Conservation (phyloP, 75 land plant species). For the Cryptomeria japonica region DNA sequence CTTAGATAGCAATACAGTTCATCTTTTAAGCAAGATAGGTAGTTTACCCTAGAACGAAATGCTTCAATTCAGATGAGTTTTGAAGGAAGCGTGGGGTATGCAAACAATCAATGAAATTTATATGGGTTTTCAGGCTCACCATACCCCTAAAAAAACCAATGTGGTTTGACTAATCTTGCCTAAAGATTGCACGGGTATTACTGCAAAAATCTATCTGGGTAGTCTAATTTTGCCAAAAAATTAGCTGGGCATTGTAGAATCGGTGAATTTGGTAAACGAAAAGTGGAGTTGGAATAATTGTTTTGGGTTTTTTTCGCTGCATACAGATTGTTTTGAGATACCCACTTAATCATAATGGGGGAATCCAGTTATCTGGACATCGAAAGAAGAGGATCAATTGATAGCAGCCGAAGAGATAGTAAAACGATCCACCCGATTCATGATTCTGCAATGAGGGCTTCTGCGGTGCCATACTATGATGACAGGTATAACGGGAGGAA, state of each 20-base stretch:
- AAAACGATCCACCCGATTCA: neutral
- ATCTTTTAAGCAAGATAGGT: neutral
- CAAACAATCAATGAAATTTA: neutral
- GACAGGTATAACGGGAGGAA: slow-evolving; percentile 15
- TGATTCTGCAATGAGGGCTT: neutral
- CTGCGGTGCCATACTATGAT: neutral
- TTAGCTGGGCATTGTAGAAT: neutral
- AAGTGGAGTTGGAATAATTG: neutral
- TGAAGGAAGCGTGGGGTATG: neutral
- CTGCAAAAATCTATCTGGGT: neutral
- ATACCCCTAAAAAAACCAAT: neutral
- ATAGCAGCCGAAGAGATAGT: neutral
- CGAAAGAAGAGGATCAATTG: neutral
- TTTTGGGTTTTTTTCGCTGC: neutral
- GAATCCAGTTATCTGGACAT: neutral
- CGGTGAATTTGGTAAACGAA: neutral
- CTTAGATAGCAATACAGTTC: neutral
- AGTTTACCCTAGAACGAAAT: neutral
- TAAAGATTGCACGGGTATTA: neutral
- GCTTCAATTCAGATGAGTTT: neutral
- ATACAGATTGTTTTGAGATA: neutral
- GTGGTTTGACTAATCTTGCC: neutral
- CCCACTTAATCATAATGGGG: neutral
- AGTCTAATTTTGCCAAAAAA: neutral
- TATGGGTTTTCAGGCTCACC: neutral